phyloP scores from a whole-genome alignment of 2,329 filamentous ascomycete species.

The Botrytis paeoniae region DNA sequence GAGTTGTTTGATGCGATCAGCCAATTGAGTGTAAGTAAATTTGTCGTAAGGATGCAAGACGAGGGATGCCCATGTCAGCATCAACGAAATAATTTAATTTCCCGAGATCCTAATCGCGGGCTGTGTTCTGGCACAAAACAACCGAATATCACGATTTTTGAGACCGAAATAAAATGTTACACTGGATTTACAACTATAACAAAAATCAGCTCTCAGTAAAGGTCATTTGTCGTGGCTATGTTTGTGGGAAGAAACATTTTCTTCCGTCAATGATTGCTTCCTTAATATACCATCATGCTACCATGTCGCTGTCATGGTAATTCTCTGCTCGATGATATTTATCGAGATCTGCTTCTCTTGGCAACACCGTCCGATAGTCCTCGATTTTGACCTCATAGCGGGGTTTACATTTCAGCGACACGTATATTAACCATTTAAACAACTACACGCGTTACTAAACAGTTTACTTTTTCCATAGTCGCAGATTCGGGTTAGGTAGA shows the following conservation, averaged over 20 bases:
- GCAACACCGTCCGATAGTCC: neutral
- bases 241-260: neutral
- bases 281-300: neutral
- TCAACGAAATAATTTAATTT: conserved; percentile 3
- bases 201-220: too few relatives aligned
- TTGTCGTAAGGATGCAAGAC: conserved; percentile 7
- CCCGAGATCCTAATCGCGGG: conserved; percentile 9
- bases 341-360: neutral
- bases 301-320: neutral
- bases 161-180: neutral
- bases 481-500: neutral
- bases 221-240: too few relatives aligned
- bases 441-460: neutral
- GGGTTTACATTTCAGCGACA: neutral
- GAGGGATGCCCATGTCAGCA: conserved; percentile 11
- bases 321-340: too few relatives aligned
- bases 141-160: neutral
- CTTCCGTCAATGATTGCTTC: neutral
- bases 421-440: neutral
- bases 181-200: too few relatives aligned
- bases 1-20: neutral
- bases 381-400: neutral
- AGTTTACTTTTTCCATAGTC: neutral
- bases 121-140: conserved; percentile 7
- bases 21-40: neutral